Base-by-base conservation (phyloP, 495 filamentous ascomycete genomes). In the Neurospora discreta region DNA sequence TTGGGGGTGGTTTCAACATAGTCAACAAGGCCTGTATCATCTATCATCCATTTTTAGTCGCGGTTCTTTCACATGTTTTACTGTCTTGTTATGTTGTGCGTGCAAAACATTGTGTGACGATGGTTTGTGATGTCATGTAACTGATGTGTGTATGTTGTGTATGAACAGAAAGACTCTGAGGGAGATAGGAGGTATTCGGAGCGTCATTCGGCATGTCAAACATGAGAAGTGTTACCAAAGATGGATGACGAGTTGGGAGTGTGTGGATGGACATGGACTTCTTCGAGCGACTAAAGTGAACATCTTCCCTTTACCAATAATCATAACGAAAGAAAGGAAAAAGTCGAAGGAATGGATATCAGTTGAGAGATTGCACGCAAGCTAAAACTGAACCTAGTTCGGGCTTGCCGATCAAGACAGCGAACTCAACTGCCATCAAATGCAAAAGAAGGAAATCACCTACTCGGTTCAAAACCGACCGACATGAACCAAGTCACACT, bases 21-120 rank as follows among this genome's bases (percentile, higher is more conserved):
- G 20, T 58, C 46, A 15, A 7, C 1, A 15, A 58, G 73, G 74
- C 73, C 75, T 77, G 72, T 75, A 74, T 75, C 69, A 70, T 39
- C 30, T 39, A 30, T 44, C 26, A 15, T 13, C 10, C 44, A 46
- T 58, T 26, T 15, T 30, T 23, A 15, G 26, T 58, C 10, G 46
- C 33, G 9, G 13, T 42, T 20, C 23, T 69, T 71, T 71, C 8
- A 38, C 70, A 68, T 65, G 33, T 36, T 16, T 26, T 71, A 26
- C 36, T 15, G 33, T 23, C 41, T 69, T 16, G 33, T 41, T 36
- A 5, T 36, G 20, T 52, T 13, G 23, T 26, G 46, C 11, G 46
- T 58, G 20, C 46, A 58, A 58, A 58, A 23, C 46, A 23, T 58
- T 15, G 46, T 58, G 46, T 58, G 46, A 30, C 11, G 43, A 20